Evolutionary conservation across 257 asterid genomes (phyloP), one percentile per base, ranked within the genome.

Genomic region (Agastache rugosa): DNA sequence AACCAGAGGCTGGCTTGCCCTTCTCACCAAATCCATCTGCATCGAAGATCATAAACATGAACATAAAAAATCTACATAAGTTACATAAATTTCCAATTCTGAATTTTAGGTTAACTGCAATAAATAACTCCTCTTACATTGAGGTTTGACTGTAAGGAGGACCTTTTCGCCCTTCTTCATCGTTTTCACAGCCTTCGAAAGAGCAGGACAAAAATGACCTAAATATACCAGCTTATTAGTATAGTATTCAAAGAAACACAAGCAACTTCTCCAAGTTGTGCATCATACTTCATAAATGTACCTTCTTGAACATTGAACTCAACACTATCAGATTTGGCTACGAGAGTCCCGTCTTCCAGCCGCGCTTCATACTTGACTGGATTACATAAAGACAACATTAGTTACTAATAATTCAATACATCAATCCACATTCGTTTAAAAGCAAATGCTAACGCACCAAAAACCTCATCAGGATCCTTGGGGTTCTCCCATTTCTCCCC

Each of bases 401-500:
- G 72, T 75, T 68, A 74, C 66, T 19, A 42, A 1, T 12, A 17
- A 8, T 10, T 11, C 3, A 19, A 20, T 0, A 9, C 31, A 66
- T 19, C n/a, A 9, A 39, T 11, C 25, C 16, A 14, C 6, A 55
- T 10, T 20, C 66, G 11, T 5, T 15, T 15, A 1, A 74, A 45
- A 0, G 17, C 8, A 35, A 3, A 11, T 6, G 55, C 50, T 63
- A 11, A 35, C 78, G 27, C 80, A 84, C 93, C 90, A 59, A 85
- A 61, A n/a, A 86, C 93, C 71, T 88, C 93, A 63, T 88, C 93
- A 41, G 70, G 80, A 59, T 86, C 93, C 82, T 88, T 88, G 1
- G 91, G 91, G 41, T 84, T 88, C 83, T 86, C 88, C 94, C 94
- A 86, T 78, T 86, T 88, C 50, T 86, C 91, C 78, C 94, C 90